Percentiles rank a stretch among this genome's conserved stretches.
phyloP scores from a whole-genome alignment of 1,139 yeast genomes.

The Yamadazyma conglobata region DNA sequence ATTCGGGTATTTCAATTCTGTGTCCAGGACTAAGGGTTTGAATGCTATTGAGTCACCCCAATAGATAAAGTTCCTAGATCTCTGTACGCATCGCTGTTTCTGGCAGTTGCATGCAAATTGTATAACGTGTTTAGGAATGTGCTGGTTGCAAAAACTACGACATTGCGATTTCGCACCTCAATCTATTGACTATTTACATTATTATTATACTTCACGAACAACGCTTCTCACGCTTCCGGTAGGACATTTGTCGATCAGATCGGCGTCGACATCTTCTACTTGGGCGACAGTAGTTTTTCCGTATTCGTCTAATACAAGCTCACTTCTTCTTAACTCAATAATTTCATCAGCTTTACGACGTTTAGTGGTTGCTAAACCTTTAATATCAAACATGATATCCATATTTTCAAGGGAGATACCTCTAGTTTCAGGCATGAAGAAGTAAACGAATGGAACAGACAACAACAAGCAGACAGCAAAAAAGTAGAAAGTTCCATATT shows the following conservation, averaged over 20 bases:
- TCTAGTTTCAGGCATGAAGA: slow-evolving; percentile 38
- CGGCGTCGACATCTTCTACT: slow-evolving; percentile 7
- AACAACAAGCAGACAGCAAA: slow-evolving; percentile 33
- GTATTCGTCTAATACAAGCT: slow-evolving; percentile 6
- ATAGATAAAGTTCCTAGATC: too few relatives aligned
- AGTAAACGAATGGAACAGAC: slow-evolving; percentile 35
- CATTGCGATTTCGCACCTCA: too few relatives aligned
- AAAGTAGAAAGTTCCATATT: slow-evolving; percentile 40
- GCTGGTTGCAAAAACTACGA: too few relatives aligned
- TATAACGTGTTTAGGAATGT: too few relatives aligned
- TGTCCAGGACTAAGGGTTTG: too few relatives aligned
- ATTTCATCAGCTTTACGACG: slow-evolving; percentile 10
- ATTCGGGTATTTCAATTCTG: too few relatives aligned
- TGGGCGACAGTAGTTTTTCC: slow-evolving; percentile 8
- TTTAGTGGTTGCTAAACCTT: slow-evolving; percentile 7
- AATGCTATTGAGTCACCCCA: too few relatives aligned
- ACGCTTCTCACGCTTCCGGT: slow-evolving; percentile 7
- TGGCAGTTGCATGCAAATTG: too few relatives aligned
- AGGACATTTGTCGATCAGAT: slow-evolving; percentile 10
- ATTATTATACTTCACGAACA: too few relatives aligned
- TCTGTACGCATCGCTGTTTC: too few relatives aligned
- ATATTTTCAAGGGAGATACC: slow-evolving; percentile 44
- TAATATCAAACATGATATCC: slow-evolving; percentile 34
- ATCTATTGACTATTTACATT: too few relatives aligned
- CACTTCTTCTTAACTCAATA: slow-evolving; percentile 8